Evolutionary conservation across 2,329 filamentous ascomycete species (phyloP).

Genomic region (Pseudogymnoascus destructans): DNA sequence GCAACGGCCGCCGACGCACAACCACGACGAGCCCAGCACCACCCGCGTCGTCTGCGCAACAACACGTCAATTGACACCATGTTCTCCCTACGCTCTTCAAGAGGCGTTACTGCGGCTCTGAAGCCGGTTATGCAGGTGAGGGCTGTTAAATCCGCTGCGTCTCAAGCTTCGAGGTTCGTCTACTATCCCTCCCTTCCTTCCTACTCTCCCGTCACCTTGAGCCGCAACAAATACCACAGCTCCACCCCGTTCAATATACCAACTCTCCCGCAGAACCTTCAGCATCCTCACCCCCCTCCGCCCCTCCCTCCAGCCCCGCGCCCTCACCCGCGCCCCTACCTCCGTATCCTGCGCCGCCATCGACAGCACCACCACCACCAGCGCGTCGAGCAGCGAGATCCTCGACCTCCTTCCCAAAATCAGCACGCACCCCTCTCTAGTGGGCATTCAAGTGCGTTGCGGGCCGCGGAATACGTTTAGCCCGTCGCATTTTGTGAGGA

Average conservation of each 20-base stretch:
- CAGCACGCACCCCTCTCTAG: slow-evolving; percentile 23
- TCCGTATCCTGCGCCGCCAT: background rate
- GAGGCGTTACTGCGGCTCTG: slow-evolving; percentile 16
- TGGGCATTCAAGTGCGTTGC: slow-evolving; percentile 23
- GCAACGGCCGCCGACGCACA: background rate
- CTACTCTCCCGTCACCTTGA: background rate
- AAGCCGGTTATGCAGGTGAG: slow-evolving; percentile 12
- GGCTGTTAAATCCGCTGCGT: slow-evolving; percentile 8
- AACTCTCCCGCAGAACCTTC: slow-evolving; percentile 19
- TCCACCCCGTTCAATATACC: no score
- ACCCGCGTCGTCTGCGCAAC: background rate
- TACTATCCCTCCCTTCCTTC: background rate
- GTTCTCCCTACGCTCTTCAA: slow-evolving; percentile 22
- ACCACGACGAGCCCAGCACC: background rate
- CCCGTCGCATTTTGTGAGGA: slow-evolving; percentile 27
- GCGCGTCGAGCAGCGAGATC: slow-evolving; percentile 3
- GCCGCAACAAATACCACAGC: background rate
- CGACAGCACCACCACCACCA: background rate
- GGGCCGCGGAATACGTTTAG: slow-evolving; percentile 26
- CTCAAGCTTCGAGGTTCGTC: slow-evolving; percentile 17
- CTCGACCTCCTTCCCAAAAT: slow-evolving; percentile 24
- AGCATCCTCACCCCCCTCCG: slow-evolving; percentile 22
- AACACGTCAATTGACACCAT: slow-evolving; percentile 15
- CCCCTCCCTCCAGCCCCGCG: slow-evolving; percentile 19
- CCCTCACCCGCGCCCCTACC: slow-evolving; percentile 11